A percentile compares a stretch with the other conserved stretches of the same genome.
These are phyloP conservation scores for Ophiostoma montium DNA, from an alignment of 2,329 filamentous ascomycete species.

Conservation along the genomic window DNA sequence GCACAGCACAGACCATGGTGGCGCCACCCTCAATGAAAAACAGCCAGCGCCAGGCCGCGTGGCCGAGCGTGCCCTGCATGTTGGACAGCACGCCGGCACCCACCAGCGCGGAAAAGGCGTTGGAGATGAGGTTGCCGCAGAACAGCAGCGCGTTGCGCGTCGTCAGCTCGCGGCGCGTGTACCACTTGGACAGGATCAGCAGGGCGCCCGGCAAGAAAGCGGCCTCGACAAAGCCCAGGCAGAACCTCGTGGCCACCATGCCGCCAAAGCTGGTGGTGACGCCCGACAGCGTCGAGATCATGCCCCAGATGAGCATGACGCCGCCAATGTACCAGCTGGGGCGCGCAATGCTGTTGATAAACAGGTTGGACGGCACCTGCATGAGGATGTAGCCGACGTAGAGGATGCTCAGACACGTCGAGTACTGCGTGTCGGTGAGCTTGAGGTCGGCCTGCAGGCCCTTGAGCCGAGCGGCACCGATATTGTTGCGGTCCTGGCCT, in stretches of 20 bases:
- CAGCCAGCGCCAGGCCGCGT: constrained; percentile 9
- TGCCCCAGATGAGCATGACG: constrained; percentile 6
- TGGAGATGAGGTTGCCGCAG: constrained; percentile 3
- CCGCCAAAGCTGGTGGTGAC: constrained; percentile 4
- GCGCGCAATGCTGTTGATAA: constrained; percentile 8
- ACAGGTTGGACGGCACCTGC: constrained; percentile 44
- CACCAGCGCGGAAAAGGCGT: constrained; percentile 9
- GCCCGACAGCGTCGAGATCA: constrained; percentile 1
- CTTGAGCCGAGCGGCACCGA: constrained; percentile 10
- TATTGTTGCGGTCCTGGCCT: constrained; percentile 7
- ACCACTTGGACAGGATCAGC: constrained; percentile 51
- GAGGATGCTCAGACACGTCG: constrained; percentile 43
- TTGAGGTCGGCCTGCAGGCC: constrained; percentile 10
- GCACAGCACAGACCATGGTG: constrained; percentile 1
- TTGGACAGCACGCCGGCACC: constrained; percentile 2
- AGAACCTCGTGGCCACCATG: constrained; percentile 12
- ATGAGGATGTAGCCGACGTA: constrained; percentile 51
- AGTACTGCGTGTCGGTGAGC: constrained; percentile 35
- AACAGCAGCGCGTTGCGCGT: constrained; percentile 7
- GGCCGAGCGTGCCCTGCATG: constrained; percentile 1
- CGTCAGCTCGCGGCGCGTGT: constrained; percentile 3
- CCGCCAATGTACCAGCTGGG: constrained; percentile 9
- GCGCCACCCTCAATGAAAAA: constrained; percentile 10
- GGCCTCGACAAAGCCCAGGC: constrained; percentile 4
- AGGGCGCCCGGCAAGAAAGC: constrained; percentile 20